Evolutionary conservation across 768 basidiomycete species (phyloP).

Genomic region (Amanita phalloides): DNA sequence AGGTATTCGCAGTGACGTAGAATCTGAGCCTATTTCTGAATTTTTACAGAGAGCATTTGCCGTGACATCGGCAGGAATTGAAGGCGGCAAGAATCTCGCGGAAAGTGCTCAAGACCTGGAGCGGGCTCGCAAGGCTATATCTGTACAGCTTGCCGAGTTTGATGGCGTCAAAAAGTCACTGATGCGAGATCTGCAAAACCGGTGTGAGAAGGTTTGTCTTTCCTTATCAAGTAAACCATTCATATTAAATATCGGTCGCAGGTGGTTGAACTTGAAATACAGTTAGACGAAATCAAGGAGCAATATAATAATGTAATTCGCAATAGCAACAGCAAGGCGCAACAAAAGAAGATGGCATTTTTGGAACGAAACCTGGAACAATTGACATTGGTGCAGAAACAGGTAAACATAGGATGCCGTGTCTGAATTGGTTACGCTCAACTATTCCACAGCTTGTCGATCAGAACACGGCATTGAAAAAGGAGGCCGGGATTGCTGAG

Average conservation of each 20-base stretch:
- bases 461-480: constrained; percentile 95
- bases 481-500: constrained; percentile 94
- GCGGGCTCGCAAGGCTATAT: constrained; percentile 91
- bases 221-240: constrained; percentile 7
- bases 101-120: constrained; percentile 97
- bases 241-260: constrained; percentile 20
- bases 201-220: constrained; percentile 85
- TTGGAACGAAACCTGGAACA: constrained; percentile 94
- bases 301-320: constrained; percentile 98
- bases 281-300: constrained; percentile 96
- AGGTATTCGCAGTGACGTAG: constrained; percentile 41
- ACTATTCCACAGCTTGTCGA: constrained; percentile 70
- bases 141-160: constrained; percentile 96
- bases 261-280: constrained; percentile 99
- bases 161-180: constrained; percentile 98
- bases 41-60: constrained; percentile 80
- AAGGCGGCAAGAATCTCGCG: constrained; percentile 93
- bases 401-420: constrained; percentile 35
- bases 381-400: constrained; percentile 92
- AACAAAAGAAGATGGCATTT: constrained; percentile 99
- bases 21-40: not conserved
- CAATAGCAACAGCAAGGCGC: constrained; percentile 96
- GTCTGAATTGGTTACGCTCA: constrained; percentile 9
- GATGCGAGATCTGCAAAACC: constrained; percentile 98
- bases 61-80: constrained; percentile 93